Base-by-base conservation (phyloP, 306 rosid genomes). In the Mimosa bimucronata region DNA sequence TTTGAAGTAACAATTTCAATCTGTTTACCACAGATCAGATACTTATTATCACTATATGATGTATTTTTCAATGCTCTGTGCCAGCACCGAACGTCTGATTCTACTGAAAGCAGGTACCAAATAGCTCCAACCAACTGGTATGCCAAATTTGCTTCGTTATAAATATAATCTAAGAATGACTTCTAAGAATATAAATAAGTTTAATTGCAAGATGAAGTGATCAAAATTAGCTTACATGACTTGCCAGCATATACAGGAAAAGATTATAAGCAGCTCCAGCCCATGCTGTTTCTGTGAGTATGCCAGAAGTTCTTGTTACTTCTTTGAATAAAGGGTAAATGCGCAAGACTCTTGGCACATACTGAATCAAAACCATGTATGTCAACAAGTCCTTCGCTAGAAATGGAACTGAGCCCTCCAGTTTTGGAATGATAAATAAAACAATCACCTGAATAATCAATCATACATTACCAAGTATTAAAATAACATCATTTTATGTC, bases 231-330 rank as follows among this genome's bases (percentile, higher is more conserved):
- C 98, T 88, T 85, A 95, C 99, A 60, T 95, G 99, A 84, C 98
- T 88, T 60, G 91, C 98, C 30, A 91, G 92, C 97, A 95, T 86
- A 21, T 90, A 95, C 61, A 93, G 92, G 75, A 85, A 81, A 72
- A 95, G 97, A 91, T 95, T 95, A 80, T 77, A 88, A 34, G 89
- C 97, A 83, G 99, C 98, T 78, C 94, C 94, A 77, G 90, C 91
- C 98, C 97, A 95, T 7, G 97, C 94, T 14, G 92, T 95, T 85
- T 93, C 97, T 46, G 98, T 91, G 52, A 95, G 84, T 82, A 87
- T 89, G 77, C 99, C 99, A 44, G 88, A 87, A 61, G 91, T 87
- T 73, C 87, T 89, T 10, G 92, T 93, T 68, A 93, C 94, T 91
- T 91, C 94, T 76, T 75, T 83, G 79, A 81, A 90, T 52, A 93